These are phyloP conservation scores for Pseudogymnoascus sp. DNA, from an alignment of 2,329 filamentous ascomycete genomes.

Conservation along the genomic window DNA sequence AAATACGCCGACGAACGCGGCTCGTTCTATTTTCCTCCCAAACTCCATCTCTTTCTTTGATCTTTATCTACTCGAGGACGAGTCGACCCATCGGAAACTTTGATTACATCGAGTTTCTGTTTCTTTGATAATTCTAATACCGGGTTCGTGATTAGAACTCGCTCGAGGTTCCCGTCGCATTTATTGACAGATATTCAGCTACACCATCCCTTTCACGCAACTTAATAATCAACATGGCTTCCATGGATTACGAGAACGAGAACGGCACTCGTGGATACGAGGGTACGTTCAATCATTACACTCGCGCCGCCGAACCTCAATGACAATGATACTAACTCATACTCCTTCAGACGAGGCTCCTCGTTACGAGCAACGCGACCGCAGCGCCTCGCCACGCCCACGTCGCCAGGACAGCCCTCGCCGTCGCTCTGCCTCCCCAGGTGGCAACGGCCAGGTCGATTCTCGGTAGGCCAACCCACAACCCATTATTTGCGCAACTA, in stretches of 20 bases:
- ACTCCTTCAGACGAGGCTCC: constrained; percentile 47
- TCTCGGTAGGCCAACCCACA: constrained; percentile 32
- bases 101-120: background rate
- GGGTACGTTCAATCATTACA: constrained; percentile 37
- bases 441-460: constrained; percentile 39
- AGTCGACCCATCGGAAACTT: constrained; percentile 6
- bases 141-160: background rate
- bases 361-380: constrained; percentile 58
- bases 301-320: background rate
- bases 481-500: background rate
- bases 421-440: constrained; percentile 55
- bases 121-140: background rate
- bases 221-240: constrained; percentile 33
- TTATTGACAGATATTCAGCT: constrained; percentile 6
- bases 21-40: constrained; percentile 5
- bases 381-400: constrained; percentile 56
- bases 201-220: constrained; percentile 12
- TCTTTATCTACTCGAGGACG: background rate
- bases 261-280: constrained; percentile 56
- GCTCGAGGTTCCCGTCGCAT: background rate
- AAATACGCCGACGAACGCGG: constrained; percentile 1
- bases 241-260: constrained; percentile 63
- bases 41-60: constrained; percentile 8
- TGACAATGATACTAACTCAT: background rate
- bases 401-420: constrained; percentile 46